Conservation (phyloP, 352 stramenopile species). For the Pythium brachiatum region DNA sequence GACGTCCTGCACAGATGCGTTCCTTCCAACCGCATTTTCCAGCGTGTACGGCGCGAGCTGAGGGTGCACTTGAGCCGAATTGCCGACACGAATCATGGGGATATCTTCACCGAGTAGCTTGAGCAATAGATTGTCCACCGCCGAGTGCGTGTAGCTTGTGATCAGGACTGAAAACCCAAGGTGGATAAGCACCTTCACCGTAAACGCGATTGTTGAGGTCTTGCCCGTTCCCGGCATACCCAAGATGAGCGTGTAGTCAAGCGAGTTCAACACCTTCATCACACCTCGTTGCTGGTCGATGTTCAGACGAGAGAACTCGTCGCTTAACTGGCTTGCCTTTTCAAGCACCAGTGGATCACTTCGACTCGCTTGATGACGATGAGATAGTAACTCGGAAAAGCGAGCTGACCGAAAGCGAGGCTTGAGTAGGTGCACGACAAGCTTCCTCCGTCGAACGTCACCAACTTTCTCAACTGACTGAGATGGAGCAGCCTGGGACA, state of each 20-base stretch:
- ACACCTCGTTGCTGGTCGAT: constrained; percentile 75
- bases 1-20: constrained; percentile 40
- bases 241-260: constrained; percentile 95
- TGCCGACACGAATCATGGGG: constrained; percentile 77
- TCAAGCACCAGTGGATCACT: background rate
- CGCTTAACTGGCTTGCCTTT: constrained; percentile 26
- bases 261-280: constrained; percentile 74
- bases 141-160: constrained; percentile 97
- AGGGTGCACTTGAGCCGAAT: constrained; percentile 64
- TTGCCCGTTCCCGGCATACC: constrained; percentile 97
- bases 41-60: constrained; percentile 56
- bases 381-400: constrained; percentile 40
- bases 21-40: constrained; percentile 31
- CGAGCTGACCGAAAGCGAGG: constrained; percentile 57
- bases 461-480: constrained; percentile 31
- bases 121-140: constrained; percentile 96
- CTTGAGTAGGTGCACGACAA: constrained; percentile 60
- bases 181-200: constrained; percentile 90
- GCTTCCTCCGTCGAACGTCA: constrained; percentile 48
- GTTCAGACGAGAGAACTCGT: constrained; percentile 65
- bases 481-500: constrained; percentile 15
- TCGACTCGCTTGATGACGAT: constrained; percentile 21
- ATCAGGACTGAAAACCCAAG: constrained; percentile 94
- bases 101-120: constrained; percentile 85
- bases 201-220: constrained; percentile 94